Conservation (phyloP, 805 yeast genomes). For the Wilhelminamyces savonicus region DNA sequence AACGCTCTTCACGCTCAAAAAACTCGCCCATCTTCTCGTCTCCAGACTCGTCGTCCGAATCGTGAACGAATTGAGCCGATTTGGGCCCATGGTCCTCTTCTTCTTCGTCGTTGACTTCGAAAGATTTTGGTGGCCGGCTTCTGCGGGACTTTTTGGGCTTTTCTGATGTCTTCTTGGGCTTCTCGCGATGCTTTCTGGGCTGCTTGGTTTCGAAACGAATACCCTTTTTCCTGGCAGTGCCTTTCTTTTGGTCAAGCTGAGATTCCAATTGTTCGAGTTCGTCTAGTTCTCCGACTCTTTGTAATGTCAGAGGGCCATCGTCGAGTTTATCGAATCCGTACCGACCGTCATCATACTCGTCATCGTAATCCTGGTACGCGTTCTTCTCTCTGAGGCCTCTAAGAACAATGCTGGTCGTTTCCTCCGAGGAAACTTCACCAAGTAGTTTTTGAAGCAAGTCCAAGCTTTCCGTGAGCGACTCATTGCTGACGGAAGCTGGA, state of each 20-base stretch:
- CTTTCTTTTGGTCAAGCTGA: constrained; percentile 12
- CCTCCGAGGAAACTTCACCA: constrained; percentile 10
- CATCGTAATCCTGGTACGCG: constrained; percentile 19
- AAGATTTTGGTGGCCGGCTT: constrained; percentile 16
- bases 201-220: constrained; percentile 1
- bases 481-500: constrained; percentile 21
- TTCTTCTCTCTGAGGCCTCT: constrained; percentile 10
- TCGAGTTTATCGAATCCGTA: constrained; percentile 20
- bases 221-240: constrained; percentile 20
- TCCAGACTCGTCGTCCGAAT: constrained; percentile 61
- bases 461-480: constrained; percentile 24
- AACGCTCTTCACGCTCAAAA: constrained; percentile 48
- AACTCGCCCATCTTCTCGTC: constrained; percentile 47
- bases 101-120: constrained; percentile 17
- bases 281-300: constrained; percentile 18
- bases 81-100: constrained; percentile 11
- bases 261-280: constrained; percentile 35
- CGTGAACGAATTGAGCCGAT: constrained; percentile 51
- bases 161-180: constrained; percentile 2
- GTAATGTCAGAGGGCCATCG: constrained; percentile 9
- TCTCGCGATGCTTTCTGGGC: constrained; percentile 6
- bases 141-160: constrained; percentile 1
- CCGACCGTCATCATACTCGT: constrained; percentile 9
- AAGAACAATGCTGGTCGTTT: constrained; percentile 3
- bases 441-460: constrained; percentile 39